Evolutionary conservation across 768 basidiomycete genomes (phyloP), one percentile per base, ranked within the genome.

Genomic region (Strobilomyces echinocephalus): DNA sequence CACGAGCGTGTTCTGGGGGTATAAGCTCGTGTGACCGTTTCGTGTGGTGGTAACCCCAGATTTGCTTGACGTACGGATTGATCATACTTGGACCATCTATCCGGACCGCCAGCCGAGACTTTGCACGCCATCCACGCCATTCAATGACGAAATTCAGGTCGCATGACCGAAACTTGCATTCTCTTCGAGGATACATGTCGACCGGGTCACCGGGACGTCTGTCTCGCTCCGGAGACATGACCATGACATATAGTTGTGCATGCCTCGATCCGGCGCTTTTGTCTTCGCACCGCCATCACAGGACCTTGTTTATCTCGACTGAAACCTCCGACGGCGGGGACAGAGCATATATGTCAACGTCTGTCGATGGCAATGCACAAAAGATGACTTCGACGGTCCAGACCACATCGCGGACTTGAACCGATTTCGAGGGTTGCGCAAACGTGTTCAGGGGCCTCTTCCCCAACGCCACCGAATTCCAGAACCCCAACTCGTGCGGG

Each of bases 361-460:
- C 24, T 30, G 30, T 30, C 30, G 30, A 30, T 30, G 30, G 30
- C 30, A 30, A 9, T 30, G 30, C 30, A 9, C 9, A 18, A 18
- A 4, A 12, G 38, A 21, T 18, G 20, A 18, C 46, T 31, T 43
- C 46, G 45, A 45, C n/a, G 46, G 48, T 51, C 61, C 34, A 63
- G 60, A 49, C 50, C n/a, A 12, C 9, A 1, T 16, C 5, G 15
- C 49, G 62, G 58, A 61, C 49, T 41, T 41, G 47, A 24, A 24
- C 24, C 24, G 54, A 44, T 6, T 40, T 61, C 50, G 50, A 49
- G 58, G 53, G 53, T 42, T 50, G 39, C 54, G 49, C 50, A 41
- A 51, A 47, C 24, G 5, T n/a, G 11, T 18, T 33, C 4, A 30
- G 58, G 36, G 36, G 47, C 8, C 30, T 8, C 30, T 24, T 8